These are phyloP conservation scores for Closterium sp. DNA, from an alignment of 139 green algal species.

Conservation along the genomic window DNA sequence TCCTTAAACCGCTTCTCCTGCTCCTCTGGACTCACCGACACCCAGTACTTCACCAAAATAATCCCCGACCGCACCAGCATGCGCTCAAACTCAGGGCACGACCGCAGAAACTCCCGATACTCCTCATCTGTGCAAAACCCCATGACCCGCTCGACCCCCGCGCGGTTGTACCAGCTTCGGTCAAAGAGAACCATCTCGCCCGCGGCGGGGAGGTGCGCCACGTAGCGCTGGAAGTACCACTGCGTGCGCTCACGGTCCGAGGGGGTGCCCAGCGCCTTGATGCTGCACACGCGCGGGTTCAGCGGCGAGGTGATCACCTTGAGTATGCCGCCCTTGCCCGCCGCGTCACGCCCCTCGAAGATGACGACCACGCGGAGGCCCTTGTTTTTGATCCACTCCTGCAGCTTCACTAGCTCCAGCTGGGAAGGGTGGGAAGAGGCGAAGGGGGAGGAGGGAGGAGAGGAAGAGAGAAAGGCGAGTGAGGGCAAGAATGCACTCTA, in stretches of 20 bases:
- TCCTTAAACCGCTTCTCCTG: constrained; percentile 45
- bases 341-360: constrained; percentile 55
- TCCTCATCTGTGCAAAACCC: constrained; percentile 44
- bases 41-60: constrained; percentile 50
- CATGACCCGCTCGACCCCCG: constrained; percentile 49
- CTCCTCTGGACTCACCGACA: constrained; percentile 42
- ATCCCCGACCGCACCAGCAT: constrained; percentile 27
- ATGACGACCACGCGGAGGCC: constrained; percentile 41
- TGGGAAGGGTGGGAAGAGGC: neutral
- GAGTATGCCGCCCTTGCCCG: constrained; percentile 54
- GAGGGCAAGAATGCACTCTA: constrained; percentile 9
- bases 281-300: constrained; percentile 27
- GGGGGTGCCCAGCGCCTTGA: constrained; percentile 49
- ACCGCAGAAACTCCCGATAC: constrained; percentile 8
- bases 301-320: constrained; percentile 39
- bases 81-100: constrained; percentile 17
- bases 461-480: neutral
- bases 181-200: constrained; percentile 55
- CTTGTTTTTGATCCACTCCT: constrained; percentile 26
- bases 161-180: constrained; percentile 54
- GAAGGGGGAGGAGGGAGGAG: neutral
- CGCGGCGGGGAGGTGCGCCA: constrained; percentile 36
- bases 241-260: constrained; percentile 45
- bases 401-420: constrained; percentile 22
- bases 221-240: constrained; percentile 55